Percentiles rank a stretch among this genome's conserved stretches.
These are phyloP conservation scores for Cercophora samala DNA, from an alignment of 495 filamentous ascomycete genomes.

Conservation along the genomic window DNA sequence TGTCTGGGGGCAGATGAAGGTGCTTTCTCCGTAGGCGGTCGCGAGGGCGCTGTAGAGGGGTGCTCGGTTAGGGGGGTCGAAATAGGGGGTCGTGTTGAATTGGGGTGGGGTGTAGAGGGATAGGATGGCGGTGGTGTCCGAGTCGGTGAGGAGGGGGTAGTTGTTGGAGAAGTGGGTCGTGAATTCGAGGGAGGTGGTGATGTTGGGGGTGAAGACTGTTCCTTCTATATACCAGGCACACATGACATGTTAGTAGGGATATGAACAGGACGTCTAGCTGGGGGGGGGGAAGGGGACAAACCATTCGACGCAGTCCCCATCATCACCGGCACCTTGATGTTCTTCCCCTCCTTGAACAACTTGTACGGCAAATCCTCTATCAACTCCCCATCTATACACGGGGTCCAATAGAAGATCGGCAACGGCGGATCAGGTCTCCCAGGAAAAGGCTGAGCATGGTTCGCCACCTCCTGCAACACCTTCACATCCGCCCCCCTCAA, in stretches of 20 bases:
- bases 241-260: neutral
- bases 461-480: slow-evolving; percentile 50
- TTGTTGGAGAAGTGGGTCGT: slow-evolving; percentile 47
- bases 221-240: slow-evolving; percentile 37
- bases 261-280: neutral
- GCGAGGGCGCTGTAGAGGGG: slow-evolving; percentile 44
- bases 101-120: slow-evolving; percentile 35
- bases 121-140: slow-evolving; percentile 46
- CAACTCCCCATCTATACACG: slow-evolving; percentile 61
- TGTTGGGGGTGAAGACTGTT: slow-evolving; percentile 47
- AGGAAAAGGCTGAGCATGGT: slow-evolving; percentile 45
- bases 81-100: slow-evolving; percentile 47
- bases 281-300: neutral
- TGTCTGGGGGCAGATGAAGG: slow-evolving; percentile 59
- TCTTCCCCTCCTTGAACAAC: slow-evolving; percentile 29
- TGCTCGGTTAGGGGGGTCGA: slow-evolving; percentile 42
- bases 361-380: slow-evolving; percentile 41
- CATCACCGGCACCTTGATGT: slow-evolving; percentile 35
- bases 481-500: slow-evolving; percentile 47
- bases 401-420: slow-evolving; percentile 54
- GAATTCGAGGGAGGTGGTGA: slow-evolving; percentile 44
- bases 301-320: slow-evolving; percentile 46
- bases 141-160: slow-evolving; percentile 41
- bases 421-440: slow-evolving; percentile 42
- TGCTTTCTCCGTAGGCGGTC: slow-evolving; percentile 57